Percentiles rank a stretch among this genome's conserved stretches.
Conservation (phyloP, 768 basidiomycete species). For the Galerina marginata region DNA sequence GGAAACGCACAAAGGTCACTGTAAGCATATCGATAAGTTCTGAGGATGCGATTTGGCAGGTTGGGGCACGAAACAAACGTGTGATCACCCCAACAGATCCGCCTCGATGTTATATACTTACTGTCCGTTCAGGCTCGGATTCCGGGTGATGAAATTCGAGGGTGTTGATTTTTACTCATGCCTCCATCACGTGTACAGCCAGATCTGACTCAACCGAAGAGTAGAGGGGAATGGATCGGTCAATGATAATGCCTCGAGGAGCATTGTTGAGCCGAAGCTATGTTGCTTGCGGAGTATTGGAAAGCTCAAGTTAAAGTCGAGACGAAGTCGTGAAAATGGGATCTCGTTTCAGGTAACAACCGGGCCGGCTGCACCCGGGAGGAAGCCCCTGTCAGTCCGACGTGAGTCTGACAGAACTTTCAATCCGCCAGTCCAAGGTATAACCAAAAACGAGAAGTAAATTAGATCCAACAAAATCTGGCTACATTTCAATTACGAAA, state of each 20-base stretch:
- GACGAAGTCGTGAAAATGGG: not conserved
- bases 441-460: not conserved
- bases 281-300: not conserved
- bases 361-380: not conserved
- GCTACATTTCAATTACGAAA: no score
- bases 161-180: not conserved
- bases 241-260: not conserved
- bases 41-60: not conserved
- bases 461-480: no score
- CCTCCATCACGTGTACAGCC: constrained; percentile 1
- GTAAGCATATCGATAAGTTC: constrained; percentile 18
- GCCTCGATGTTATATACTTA: constrained; percentile 9
- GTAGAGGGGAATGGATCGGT: not conserved
- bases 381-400: not conserved
- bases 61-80: not conserved
- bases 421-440: no score
- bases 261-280: not conserved
- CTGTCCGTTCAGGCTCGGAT: not conserved
- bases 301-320: not conserved
- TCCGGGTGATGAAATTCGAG: constrained; percentile 8
- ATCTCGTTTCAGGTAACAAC: not conserved
- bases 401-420: no score
- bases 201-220: not conserved
- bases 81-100: constrained; percentile 1
- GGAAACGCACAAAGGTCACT: constrained; percentile 23